Percentiles rank a stretch among this genome's conserved stretches.
Conservation (phyloP, 768 basidiomycete species). For the Suillus occidentalis region DNA sequence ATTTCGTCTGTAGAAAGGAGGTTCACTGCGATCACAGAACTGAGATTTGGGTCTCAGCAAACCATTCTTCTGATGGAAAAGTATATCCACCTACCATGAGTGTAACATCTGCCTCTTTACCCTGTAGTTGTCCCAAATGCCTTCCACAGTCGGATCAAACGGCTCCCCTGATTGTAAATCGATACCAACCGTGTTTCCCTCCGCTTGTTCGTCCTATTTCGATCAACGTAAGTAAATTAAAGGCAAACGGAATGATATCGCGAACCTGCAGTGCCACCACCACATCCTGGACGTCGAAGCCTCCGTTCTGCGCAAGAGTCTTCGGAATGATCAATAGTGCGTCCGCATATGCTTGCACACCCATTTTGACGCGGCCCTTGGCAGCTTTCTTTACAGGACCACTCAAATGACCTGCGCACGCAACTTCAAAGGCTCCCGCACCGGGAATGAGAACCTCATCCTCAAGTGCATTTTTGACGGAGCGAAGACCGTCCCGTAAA, state of each 20-base stretch:
- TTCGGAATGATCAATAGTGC: constrained; percentile 94
- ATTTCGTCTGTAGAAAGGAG: constrained; percentile 96
- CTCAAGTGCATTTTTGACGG: constrained; percentile 96
- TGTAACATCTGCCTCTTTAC: constrained; percentile 99
- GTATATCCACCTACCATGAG: constrained; percentile 66
- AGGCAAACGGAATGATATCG: constrained; percentile 13
- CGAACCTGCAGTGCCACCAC: constrained; percentile 87
- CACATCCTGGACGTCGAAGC: constrained; percentile 94
- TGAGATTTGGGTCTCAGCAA: constrained; percentile 35
- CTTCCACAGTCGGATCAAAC: constrained; percentile 92
- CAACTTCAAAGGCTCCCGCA: constrained; percentile 97
- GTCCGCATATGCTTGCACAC: constrained; percentile 96
- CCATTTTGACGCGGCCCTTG: constrained; percentile 95
- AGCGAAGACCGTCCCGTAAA: constrained; percentile 93
- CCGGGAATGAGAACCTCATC: constrained; percentile 88
- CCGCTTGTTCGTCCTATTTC: constrained; percentile 84
- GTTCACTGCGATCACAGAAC: constrained; percentile 94
- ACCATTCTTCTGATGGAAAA: constrained; percentile 18
- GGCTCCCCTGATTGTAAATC: constrained; percentile 94
- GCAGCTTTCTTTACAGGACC: constrained; percentile 79
- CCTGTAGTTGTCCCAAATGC: constrained; percentile 98
- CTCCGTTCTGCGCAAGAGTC: constrained; percentile 93
- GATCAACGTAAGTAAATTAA: constrained; percentile 14
- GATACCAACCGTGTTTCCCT: constrained; percentile 90
- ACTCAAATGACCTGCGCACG: constrained; percentile 82